These are phyloP conservation scores for Barnettozyma salicaria DNA, from an alignment of 805 yeast genomes.

Conservation along the genomic window DNA sequence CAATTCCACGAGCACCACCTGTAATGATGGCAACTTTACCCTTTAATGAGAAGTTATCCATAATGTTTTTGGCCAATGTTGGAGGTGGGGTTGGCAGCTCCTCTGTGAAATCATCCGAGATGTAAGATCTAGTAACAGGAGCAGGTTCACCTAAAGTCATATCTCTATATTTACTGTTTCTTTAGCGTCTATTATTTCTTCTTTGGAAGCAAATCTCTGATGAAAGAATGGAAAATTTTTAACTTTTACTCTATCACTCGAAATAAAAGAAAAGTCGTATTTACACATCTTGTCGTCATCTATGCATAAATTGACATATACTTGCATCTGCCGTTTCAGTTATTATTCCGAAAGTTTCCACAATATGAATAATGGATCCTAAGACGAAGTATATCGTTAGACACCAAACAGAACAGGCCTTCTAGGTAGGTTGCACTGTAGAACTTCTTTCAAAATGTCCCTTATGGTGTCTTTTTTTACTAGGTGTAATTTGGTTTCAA, in stretches of 20 bases:
- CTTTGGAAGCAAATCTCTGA: no score
- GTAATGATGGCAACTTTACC: constrained; percentile 81
- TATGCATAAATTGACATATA: constrained; percentile 5
- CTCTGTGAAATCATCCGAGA: constrained; percentile 21
- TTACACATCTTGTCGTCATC: constrained; percentile 6
- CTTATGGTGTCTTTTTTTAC: no score
- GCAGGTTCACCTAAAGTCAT: constrained; percentile 3
- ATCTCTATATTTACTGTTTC: no score
- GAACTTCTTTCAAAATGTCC: no score
- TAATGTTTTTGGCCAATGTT: constrained; percentile 41
- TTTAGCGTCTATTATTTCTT: no score
- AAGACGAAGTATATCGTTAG: no score
- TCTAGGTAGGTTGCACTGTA: no score
- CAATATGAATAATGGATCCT: no score
- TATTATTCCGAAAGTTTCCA: neutral
- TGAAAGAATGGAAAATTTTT: no score
- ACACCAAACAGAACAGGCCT: no score
- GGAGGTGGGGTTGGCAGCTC: constrained; percentile 53
- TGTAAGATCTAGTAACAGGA: constrained; percentile 17
- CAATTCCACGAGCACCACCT: constrained; percentile 84
- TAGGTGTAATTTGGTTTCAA: no score
- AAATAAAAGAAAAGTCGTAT: neutral
- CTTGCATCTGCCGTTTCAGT: neutral
- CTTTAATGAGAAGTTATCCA: constrained; percentile 69
- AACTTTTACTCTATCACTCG: no score